Base-by-base conservation (phyloP, 2,329 filamentous ascomycete genomes). In the Dothidotthia symphoricarpi region DNA sequence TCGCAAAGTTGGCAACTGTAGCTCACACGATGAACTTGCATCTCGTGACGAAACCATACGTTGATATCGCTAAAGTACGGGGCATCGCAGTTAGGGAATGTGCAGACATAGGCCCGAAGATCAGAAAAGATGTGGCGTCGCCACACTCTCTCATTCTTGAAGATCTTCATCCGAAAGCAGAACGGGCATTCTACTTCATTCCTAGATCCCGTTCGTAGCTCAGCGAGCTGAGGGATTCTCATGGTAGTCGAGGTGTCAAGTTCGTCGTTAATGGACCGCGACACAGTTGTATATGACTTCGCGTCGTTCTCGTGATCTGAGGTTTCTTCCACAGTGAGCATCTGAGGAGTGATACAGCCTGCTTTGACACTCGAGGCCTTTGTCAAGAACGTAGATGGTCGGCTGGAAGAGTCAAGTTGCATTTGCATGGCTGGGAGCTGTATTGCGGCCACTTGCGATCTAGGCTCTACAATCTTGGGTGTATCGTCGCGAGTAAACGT, bases 181-280 rank as follows among this genome's bases (percentile, higher is more conserved):
- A 60, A 45, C 10, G 58, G 57, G 37, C 60, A 64, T 42, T 59
- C 51, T 31, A 63, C 63, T 6, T 51, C 54, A 6, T 54, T 19
- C 10, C 45, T 52, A 17, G n/a, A 22, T 53, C 33, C 25, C 47
- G 38, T 4, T 33, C 47, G 36, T 47, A 19, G 9, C 9, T 22
- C 5, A 9, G n/a, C n/a, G 57, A 12, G 57, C 35, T 2, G 46
- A 33, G 14, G 57, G 55, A 7, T n/a, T 50, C 38, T n/a, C 56
- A 53, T 11, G 53, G 40, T 2, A 44, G 34, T 17, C 55, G 56
- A 8, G 56, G 41, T 7, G 34, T 48, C 12, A 55, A 28, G 10
- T 36, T 51, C 10, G 41, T 53, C 39, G 27, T 29, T 42, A 14
- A 25, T 31, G 9, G 54, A 57, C 45, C n/a, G 50, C 50, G 12